Evolutionary conservation across 257 asterid species (phyloP).

Genomic region (Nicotiana paniculata): DNA sequence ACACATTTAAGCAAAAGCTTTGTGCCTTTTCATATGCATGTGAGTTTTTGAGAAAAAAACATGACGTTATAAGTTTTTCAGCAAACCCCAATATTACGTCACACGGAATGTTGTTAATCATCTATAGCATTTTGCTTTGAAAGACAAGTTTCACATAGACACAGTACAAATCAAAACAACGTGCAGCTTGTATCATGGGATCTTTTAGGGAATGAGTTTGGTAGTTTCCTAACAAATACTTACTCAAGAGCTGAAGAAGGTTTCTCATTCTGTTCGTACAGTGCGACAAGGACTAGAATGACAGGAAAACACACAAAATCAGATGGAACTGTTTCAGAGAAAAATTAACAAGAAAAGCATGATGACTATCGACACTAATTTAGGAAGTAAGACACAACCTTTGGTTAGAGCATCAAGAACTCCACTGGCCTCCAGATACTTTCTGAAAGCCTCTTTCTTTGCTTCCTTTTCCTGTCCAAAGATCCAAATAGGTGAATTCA

Average conservation of each 20-base stretch:
- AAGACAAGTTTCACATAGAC: background rate
- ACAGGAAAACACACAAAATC: slow-evolving; percentile 3
- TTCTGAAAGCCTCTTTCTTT: slow-evolving; percentile 91
- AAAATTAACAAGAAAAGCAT: background rate
- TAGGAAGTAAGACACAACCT: slow-evolving; percentile 34
- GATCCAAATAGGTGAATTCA: background rate
- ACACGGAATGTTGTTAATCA: background rate
- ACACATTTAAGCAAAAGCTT: background rate
- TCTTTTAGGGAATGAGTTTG: background rate
- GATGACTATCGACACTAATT: background rate
- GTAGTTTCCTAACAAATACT: slow-evolving; percentile 22
- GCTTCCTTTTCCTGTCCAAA: slow-evolving; percentile 79
- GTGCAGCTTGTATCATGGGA: background rate
- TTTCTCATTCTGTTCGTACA: slow-evolving; percentile 88
- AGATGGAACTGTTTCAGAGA: background rate
- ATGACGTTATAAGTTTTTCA: background rate
- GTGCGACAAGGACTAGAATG: slow-evolving; percentile 70
- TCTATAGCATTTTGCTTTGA: background rate
- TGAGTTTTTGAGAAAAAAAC: background rate
- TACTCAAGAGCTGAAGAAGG: slow-evolving; percentile 91
- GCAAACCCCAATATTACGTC: background rate
- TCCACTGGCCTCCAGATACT: slow-evolving; percentile 83
- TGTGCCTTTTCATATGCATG: background rate
- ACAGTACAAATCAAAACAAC: background rate
- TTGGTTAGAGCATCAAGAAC: slow-evolving; percentile 86